Evolutionary conservation across 768 basidiomycete genomes (phyloP), one percentile per base, ranked within the genome.

Genomic region (Hortiboletus campestris): DNA sequence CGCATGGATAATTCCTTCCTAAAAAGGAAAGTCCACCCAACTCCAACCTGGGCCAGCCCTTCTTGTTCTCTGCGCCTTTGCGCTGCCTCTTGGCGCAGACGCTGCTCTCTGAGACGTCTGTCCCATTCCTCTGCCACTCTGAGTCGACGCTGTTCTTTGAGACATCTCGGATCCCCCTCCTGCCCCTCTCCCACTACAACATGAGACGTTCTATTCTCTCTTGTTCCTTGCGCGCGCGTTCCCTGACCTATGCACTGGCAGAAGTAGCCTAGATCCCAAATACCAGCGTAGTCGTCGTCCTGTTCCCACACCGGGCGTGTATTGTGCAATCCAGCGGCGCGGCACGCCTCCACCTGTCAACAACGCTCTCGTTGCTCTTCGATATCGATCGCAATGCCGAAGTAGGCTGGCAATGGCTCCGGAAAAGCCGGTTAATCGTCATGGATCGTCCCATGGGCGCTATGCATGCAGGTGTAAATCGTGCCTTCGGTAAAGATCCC

Each of bases 381-480:
- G 40, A 72, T 36, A 35, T 66, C 43, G 6, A 66, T 57, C 8
- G 14, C n/a, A 32, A 59, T 16, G 5, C 60, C 60, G 2, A 57
- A 22, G 51, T 70, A n/a, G 32, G 34, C 46, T 0, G 45, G 43
- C n/a, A n/a, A n/a, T 9, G 49, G 59, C 4, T 57, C 53, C 7
- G 42, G 55, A 28, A 9, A 50, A 7, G 4, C 53, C 1, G 51
- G 56, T 25, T 12, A 50, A 25, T 64, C 60, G 12, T 55, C 69
- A 14, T 71, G 43, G 19, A 70, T 67, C 19, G 63, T 60, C 32
- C 70, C 72, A 57, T 78, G 77, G 3, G 31, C 64, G 0, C 1
- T 14, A 8, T 47, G 48, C 77, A 82, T 75, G 44, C 82, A 80
- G 0, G 13, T 1, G 46, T 78, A 76, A 14, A 78, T 72, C 5